phyloP scores from a whole-genome alignment of 345 rosid genomes.

The Aethionema arabicum region DNA sequence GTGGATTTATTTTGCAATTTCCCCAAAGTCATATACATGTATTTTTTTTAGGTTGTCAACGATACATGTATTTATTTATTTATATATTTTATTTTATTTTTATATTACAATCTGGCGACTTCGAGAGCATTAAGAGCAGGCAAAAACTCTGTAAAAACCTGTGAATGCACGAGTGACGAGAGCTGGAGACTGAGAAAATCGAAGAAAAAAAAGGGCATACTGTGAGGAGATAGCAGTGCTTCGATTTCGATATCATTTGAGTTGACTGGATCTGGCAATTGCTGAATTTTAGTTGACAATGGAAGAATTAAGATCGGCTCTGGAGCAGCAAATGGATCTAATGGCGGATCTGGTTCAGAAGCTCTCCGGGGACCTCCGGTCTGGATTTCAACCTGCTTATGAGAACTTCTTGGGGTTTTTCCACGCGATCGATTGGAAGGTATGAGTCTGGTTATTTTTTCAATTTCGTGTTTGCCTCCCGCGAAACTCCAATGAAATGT shows the following conservation, averaged over 20 bases:
- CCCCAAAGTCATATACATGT: too few species aligned
- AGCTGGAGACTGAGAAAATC: slow-evolving; percentile 3
- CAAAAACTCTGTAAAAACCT: background rate
- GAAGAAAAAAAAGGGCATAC: background rate
- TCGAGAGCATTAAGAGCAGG: slow-evolving; percentile 11
- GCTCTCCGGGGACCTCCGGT: slow-evolving; percentile 72
- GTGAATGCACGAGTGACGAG: background rate
- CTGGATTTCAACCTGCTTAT: slow-evolving; percentile 74
- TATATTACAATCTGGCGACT: background rate
- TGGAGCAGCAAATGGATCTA: slow-evolving; percentile 76
- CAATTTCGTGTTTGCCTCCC: background rate
- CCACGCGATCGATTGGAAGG: slow-evolving; percentile 97
- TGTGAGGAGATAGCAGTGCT: background rate
- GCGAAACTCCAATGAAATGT: background rate
- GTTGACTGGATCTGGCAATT: background rate
- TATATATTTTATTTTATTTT: background rate
- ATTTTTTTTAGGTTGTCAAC: too few species aligned
- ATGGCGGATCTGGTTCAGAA: slow-evolving; percentile 86
- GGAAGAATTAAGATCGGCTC: slow-evolving; percentile 71
- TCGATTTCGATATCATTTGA: background rate
- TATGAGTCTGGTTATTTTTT: background rate
- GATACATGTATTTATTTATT: too few species aligned
- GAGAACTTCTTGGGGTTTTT: slow-evolving; percentile 78
- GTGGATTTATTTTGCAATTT: too few species aligned
- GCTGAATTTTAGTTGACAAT: slow-evolving; percentile 32